These are phyloP conservation scores for Talaromyces albobiverticillius DNA, from an alignment of 2,329 filamentous ascomycete species.

Conservation along the genomic window DNA sequence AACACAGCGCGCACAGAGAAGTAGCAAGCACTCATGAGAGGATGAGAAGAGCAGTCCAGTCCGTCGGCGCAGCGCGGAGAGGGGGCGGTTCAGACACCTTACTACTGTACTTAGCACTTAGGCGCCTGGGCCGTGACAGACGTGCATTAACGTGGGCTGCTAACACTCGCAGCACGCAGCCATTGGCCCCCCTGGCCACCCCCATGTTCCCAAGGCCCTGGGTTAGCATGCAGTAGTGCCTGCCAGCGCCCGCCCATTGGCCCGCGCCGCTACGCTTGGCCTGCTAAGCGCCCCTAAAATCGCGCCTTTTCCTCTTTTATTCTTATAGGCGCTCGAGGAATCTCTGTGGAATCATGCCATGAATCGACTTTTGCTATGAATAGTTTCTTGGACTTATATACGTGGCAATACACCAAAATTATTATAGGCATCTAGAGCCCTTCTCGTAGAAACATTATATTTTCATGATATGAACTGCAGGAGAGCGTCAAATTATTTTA, in stretches of 20 bases:
- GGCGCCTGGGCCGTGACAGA: conserved; percentile 15
- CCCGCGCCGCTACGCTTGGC: background rate
- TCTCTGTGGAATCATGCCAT: background rate
- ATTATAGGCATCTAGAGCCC: too few species aligned
- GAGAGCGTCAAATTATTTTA: too few species aligned
- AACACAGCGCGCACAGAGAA: too few species aligned
- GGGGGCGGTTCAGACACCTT: background rate
- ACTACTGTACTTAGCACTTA: too few species aligned
- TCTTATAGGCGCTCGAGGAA: background rate
- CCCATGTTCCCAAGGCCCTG: conserved; percentile 13
- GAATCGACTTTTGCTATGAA: background rate
- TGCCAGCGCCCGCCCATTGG: conserved; percentile 1
- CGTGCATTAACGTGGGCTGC: background rate
- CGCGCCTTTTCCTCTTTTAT: background rate
- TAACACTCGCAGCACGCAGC: background rate
- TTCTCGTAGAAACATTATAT: too few species aligned
- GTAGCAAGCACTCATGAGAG: too few species aligned
- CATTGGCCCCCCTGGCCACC: background rate
- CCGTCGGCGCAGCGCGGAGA: too few species aligned
- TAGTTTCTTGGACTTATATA: too few species aligned
- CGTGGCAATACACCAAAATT: too few species aligned
- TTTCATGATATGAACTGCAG: too few species aligned
- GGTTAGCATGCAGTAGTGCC: conserved; percentile 8
- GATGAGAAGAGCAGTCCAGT: too few species aligned
- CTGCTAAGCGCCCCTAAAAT: conserved; percentile 15